Base-by-base conservation (phyloP, 2,329 filamentous ascomycete genomes). In the Corynespora cassiicola region DNA sequence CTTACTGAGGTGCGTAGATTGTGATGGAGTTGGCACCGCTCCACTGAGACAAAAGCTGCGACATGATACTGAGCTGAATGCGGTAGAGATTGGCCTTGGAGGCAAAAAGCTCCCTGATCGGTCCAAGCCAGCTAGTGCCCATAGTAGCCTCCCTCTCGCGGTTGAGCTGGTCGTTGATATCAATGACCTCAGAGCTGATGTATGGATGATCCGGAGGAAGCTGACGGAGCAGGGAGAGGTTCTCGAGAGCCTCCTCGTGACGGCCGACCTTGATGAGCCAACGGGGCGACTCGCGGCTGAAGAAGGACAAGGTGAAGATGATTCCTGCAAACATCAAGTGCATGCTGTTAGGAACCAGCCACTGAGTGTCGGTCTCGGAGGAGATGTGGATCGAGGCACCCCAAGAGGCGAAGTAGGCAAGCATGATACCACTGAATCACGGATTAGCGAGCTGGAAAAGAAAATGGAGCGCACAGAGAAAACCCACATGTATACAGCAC, bases 241-340 rank as follows among this genome's bases (percentile, higher is more conserved):
- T 76, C 3, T 65, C 47, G n/a, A 75, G 70, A 4, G 84, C 85
- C 54, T 82, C 55, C 41, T 85, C 82, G 6, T 78, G 61, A 21
- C 80, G 75, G 21, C 81, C 81, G 36, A 79, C 69, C 64, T 87
- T 88, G 66, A 88, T 72, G 6, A 89, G 77, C 68, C 78, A 89
- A 7, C 86, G 82, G 0, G 86, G 86, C 0, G 85, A 88, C 63
- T 90, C 86, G 39, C 75, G 76, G 47, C 86, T 80, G 52, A 86
- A 78, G 62, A 88, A 85, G 8, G 82, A 87, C 10, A 90, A 75
- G 39, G 81, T 54, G 58, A 88, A 79, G 60, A 90, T 89, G 44
- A 91, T 68, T 4, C 80, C 80, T 2, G 87, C 84, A 57, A 91
- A 90, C 58, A 90, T 90, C 64, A 92, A 75, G 61, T 92, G 87